phyloP scores from a whole-genome alignment of 2,329 filamentous ascomycete genomes.

The Microsporum canis region DNA sequence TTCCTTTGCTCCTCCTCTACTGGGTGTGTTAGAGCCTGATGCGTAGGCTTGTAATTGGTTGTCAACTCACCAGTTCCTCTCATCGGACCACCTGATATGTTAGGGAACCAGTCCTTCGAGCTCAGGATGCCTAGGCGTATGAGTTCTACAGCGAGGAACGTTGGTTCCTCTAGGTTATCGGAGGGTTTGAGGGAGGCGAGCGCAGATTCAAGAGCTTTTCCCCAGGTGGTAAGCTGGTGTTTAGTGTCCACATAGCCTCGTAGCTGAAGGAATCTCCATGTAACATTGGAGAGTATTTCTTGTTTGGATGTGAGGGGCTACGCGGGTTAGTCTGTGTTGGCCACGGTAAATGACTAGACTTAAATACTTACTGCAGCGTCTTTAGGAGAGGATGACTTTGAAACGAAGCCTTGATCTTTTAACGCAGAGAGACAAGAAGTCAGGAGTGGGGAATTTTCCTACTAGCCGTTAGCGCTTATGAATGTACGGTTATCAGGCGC shows the following conservation, averaged over 20 bases:
- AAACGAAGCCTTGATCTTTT: conserved; percentile 56
- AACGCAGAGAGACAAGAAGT: conserved; percentile 49
- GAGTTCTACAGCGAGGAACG: conserved; percentile 75
- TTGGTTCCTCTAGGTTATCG: conserved; percentile 59
- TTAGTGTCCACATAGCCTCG: conserved; percentile 69
- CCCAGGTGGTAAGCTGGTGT: conserved; percentile 76
- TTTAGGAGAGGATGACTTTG: conserved; percentile 54
- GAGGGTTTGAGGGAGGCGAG: conserved; percentile 50
- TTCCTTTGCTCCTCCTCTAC: conserved; percentile 63
- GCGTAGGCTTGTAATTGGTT: background rate
- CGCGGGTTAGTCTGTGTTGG: conserved; percentile 10
- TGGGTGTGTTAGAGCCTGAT: conserved; percentile 7
- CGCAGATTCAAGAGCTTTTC: conserved; percentile 61
- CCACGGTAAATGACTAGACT: background rate
- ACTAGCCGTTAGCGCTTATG: background rate
- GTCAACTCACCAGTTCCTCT: conserved; percentile 40
- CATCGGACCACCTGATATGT: conserved; percentile 48
- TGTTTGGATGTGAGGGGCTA: conserved; percentile 50
- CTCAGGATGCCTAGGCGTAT: conserved; percentile 69
- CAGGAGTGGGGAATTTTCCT: conserved; percentile 16
- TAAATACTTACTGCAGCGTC: conserved; percentile 28
- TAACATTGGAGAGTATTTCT: conserved; percentile 61
- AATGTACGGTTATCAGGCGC: background rate
- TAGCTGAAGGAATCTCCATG: conserved; percentile 84
- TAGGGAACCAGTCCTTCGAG: conserved; percentile 51